A percentile compares a stretch with the other conserved stretches of the same genome.
Conservation (phyloP, 768 basidiomycete species). For the Pulveroboletus sp. region DNA sequence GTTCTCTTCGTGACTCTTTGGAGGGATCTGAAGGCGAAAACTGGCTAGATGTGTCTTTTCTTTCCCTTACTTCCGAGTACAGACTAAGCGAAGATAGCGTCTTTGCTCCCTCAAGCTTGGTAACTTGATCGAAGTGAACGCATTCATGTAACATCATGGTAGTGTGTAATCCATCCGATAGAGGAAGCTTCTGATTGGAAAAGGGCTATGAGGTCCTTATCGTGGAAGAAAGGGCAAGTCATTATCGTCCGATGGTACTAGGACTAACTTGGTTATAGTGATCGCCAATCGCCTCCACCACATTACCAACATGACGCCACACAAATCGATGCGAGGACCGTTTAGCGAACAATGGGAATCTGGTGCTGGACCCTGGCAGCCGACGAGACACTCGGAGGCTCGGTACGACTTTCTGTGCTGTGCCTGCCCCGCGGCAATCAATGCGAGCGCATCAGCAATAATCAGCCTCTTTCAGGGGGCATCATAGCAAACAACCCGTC, state of each 20-base stretch:
- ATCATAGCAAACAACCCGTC: background rate
- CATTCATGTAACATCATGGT: background rate
- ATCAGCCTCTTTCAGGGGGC: background rate
- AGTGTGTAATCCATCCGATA: background rate
- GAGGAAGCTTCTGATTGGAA: background rate
- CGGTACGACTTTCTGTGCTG: background rate
- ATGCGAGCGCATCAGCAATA: conserved; percentile 1
- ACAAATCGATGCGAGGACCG: background rate
- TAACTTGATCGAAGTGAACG: background rate
- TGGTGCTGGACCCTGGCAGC: too few species aligned
- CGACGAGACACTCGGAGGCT: background rate
- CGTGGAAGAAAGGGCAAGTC: background rate
- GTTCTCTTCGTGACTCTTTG: conserved; percentile 52
- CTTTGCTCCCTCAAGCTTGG: too few species aligned
- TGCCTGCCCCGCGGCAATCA: background rate
- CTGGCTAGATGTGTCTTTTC: conserved; percentile 33
- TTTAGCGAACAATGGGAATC: background rate
- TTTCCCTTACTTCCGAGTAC: too few species aligned
- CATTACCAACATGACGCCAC: background rate
- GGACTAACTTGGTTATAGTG: conserved; percentile 4
- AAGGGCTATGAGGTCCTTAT: background rate
- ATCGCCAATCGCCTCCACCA: background rate
- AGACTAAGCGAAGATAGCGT: too few species aligned
- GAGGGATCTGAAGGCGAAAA: conserved; percentile 62
- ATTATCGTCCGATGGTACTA: background rate